Conservation (phyloP, 2,329 filamentous ascomycete genomes). For the Daldinia sp. region DNA sequence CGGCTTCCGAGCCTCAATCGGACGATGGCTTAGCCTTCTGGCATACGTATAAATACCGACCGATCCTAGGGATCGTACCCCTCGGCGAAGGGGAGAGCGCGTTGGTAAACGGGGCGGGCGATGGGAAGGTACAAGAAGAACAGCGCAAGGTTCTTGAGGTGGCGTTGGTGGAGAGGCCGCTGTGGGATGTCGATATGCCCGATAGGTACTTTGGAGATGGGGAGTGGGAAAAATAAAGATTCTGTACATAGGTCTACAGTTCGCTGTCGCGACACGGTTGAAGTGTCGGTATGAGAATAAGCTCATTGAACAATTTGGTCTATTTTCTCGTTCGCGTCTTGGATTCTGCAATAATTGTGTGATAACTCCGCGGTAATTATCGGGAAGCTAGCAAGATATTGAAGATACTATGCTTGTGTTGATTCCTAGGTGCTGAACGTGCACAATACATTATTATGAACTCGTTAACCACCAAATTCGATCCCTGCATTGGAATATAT, state of each 20-base stretch:
- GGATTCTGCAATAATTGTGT: background rate
- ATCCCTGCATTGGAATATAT: too few relatives aligned
- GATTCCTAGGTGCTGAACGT: too few relatives aligned
- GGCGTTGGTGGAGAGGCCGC: conserved; percentile 85
- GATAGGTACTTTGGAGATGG: conserved; percentile 72
- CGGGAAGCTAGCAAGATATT: too few relatives aligned
- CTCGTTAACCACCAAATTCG: too few relatives aligned
- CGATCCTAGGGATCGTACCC: conserved; percentile 79
- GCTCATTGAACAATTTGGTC: background rate
- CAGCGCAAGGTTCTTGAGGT: conserved; percentile 70
- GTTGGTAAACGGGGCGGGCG: conserved; percentile 31
- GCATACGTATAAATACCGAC: conserved; percentile 91
- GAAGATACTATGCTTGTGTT: too few relatives aligned
- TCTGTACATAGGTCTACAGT: background rate
- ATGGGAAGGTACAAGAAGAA: conserved; percentile 15
- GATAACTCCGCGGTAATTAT: too few relatives aligned
- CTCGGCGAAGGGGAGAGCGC: conserved; percentile 49
- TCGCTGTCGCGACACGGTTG: background rate
- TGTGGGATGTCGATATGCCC: conserved; percentile 81
- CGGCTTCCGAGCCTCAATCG: conserved; percentile 36
- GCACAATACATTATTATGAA: too few relatives aligned
- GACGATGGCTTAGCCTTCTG: conserved; percentile 59
- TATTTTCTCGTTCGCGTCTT: background rate
- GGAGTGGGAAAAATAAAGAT: conserved; percentile 57
- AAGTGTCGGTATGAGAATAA: background rate